Conservation (phyloP, 148 eudicot genomes). For the Drosera capensis region DNA sequence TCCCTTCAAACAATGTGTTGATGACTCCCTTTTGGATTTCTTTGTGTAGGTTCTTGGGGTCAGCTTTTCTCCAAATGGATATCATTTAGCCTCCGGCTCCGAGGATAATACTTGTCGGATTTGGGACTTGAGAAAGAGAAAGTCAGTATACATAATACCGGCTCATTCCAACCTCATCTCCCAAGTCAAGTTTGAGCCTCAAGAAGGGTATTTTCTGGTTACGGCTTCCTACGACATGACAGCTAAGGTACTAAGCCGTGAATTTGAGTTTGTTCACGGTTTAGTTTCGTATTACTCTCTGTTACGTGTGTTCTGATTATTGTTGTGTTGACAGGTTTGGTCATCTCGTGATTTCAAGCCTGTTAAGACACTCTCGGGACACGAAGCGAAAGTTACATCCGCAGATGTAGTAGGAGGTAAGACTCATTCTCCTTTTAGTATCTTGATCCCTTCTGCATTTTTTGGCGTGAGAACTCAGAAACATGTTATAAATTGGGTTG, state of each 20-base stretch:
- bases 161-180: constrained; percentile 88
- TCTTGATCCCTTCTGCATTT: background rate
- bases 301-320: background rate
- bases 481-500: background rate
- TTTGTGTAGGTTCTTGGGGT: constrained; percentile 51
- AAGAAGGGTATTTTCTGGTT: constrained; percentile 83
- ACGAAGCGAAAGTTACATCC: constrained; percentile 73
- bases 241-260: constrained; percentile 45
- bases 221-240: constrained; percentile 89
- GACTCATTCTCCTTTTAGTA: background rate
- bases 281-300: background rate
- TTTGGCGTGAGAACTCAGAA: background rate
- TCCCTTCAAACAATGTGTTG: background rate
- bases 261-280: background rate
- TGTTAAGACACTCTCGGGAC: constrained; percentile 70
- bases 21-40: constrained; percentile 2
- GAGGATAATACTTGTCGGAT: constrained; percentile 90
- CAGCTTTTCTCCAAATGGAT: constrained; percentile 89
- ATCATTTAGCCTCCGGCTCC: constrained; percentile 87
- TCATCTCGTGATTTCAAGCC: constrained; percentile 80
- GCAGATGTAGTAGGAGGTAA: constrained; percentile 63
- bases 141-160: constrained; percentile 65
- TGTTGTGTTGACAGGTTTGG: constrained; percentile 47
- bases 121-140: constrained; percentile 88
- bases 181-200: constrained; percentile 94